phyloP scores from a whole-genome alignment of 1,139 yeast species.

The Blastobotrys petasosporus region DNA sequence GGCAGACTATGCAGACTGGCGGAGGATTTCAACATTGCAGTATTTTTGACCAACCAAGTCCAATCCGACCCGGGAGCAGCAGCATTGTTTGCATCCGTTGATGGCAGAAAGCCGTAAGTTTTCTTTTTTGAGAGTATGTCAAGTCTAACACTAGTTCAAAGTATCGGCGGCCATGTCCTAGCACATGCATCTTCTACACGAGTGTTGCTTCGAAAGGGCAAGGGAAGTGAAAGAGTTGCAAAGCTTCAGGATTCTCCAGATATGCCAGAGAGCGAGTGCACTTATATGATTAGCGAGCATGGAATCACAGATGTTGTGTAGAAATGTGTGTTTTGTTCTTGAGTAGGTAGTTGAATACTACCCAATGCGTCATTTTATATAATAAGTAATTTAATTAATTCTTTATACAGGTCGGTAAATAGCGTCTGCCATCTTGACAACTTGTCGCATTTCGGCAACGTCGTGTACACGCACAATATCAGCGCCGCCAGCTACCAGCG shows the following conservation, averaged over 20 bases:
- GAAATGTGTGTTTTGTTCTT: too few species aligned
- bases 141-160: slow-evolving; percentile 11
- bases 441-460: slow-evolving; percentile 59
- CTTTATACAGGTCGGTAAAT: slow-evolving; percentile 43
- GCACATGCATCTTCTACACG: slow-evolving; percentile 64
- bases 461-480: slow-evolving; percentile 91
- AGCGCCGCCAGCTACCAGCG: slow-evolving; percentile 66
- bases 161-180: slow-evolving; percentile 56
- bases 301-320: slow-evolving; percentile 45
- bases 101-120: slow-evolving; percentile 52
- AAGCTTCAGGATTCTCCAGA: slow-evolving; percentile 58
- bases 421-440: slow-evolving; percentile 69
- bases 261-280: slow-evolving; percentile 55
- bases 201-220: slow-evolving; percentile 48
- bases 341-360: too few species aligned
- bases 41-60: slow-evolving; percentile 56
- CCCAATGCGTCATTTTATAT: too few species aligned
- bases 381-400: too few species aligned
- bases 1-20: slow-evolving; percentile 47
- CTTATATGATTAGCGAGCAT: slow-evolving; percentile 47
- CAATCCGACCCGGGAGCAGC: slow-evolving; percentile 69
- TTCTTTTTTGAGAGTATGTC: background rate
- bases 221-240: slow-evolving; percentile 62
- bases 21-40: slow-evolving; percentile 55
- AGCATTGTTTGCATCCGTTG: slow-evolving; percentile 57